Base-by-base conservation (phyloP, 192 early-diverging fungal species). In the Linderina pennispora region DNA sequence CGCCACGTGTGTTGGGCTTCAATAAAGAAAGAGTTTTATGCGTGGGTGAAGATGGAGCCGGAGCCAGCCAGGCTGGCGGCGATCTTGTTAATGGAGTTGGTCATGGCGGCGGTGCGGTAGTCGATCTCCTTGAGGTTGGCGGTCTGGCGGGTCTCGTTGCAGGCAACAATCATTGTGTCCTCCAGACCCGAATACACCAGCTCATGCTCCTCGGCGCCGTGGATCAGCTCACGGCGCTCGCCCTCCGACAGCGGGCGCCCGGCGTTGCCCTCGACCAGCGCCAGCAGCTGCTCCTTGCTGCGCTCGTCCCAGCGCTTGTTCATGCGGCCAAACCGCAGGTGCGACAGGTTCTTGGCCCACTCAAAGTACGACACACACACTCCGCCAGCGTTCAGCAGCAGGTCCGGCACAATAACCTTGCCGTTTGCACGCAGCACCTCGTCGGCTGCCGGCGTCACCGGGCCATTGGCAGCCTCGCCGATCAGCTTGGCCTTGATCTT, bases 321-420 rank as follows among this genome's bases (percentile, higher is more conserved):
- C 84, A 90, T 85, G 48, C 88, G 84, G 25, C 88, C 88, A 45
- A 90, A 90, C 22, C 88, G 80, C 55, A 90, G 76, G 45, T 90
- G 88, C 41, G 82, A 83, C 41, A 88, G 70, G 52, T 88, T 88
- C 79, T 90, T 90, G 53, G 88, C 68, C 88, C 88, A 90, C 65
- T 89, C 80, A 53, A 69, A 80, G 69, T 87, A 87, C 20, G 86
- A 88, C 16, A 90, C 88, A 23, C 84, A 87, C 11, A 90, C 88
- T 45, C 88, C 88, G 48, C 88, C 88, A 31, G 88, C 84, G 49
- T 90, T 90, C 46, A 88, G 61, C 49, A 87, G 49, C 38, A 88
- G 68, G 47, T 90, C 88, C 21, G 88, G 88, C 17, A 90, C 67
- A 31, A 90, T 75, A 3, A 78, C 61, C 23, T 66, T 74, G 36